These are phyloP conservation scores for Piper longum DNA, from an alignment of 164 flowering plant genomes.

Conservation along the genomic window DNA sequence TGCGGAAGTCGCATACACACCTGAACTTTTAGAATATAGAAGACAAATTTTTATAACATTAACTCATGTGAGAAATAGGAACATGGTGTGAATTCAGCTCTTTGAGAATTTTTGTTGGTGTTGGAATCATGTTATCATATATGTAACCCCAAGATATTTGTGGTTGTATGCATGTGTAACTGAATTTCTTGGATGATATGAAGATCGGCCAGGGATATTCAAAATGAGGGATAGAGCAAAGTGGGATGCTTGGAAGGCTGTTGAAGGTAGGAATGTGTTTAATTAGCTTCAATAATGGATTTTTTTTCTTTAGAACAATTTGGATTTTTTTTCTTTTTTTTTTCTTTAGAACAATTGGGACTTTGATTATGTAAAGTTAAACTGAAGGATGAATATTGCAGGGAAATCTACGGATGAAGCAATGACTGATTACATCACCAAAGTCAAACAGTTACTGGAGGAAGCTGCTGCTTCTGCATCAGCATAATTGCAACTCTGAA, in stretches of 20 bases:
- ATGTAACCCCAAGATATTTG: no score
- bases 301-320: background rate
- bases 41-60: no score
- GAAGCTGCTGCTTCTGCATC: conserved; percentile 28
- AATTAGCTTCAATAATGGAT: background rate
- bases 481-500: background rate
- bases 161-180: no score
- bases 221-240: conserved; percentile 40
- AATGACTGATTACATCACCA: conserved; percentile 53
- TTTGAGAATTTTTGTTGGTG: no score
- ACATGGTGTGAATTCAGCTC: no score
- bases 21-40: no score
- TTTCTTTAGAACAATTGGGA: background rate
- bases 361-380: background rate
- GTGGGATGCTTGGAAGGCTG: conserved; percentile 76
- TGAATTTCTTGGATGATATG: background rate
- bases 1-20: no score
- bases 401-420: conserved; percentile 52
- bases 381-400: conserved; percentile 6
- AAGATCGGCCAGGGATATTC: conserved; percentile 63
- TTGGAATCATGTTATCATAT: no score
- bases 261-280: conserved; percentile 30
- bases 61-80: no score
- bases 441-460: conserved; percentile 58
- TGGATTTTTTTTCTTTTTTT: background rate